Evolutionary conservation across 805 yeast species (phyloP), one percentile per base, ranked within the genome.

Genomic region (Candida incommunis): DNA sequence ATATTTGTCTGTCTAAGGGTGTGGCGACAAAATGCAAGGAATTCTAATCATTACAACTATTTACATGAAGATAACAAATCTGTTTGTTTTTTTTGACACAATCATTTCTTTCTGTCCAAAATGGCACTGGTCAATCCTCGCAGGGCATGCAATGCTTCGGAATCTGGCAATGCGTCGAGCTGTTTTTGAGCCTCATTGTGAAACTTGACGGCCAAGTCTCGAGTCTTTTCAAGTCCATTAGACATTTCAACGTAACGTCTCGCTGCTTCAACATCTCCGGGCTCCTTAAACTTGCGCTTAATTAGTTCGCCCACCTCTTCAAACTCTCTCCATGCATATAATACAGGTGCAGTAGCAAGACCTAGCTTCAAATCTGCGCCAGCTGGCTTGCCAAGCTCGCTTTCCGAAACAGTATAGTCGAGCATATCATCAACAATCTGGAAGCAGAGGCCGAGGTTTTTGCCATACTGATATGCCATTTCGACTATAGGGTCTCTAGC

Each of bases 401-500:
- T 76, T 18, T 85, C 84, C 24, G 88, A 77, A n/a, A 86, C 79
- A 0, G 96, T 86, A 62, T 85, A 92, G 64, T 92, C 98, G 51
- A 92, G 72, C 80, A 90, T 78, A 63, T 92, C 98, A 64, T 92
- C 98, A 18, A 92, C 94, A 48, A 92, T 73, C 66, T 90, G 98
- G 73, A 92, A 92, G 59, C 96, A 92, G 34, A 92, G 72, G 0
- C 98, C 98, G 46, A 92, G 68, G 61, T 88, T 87, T 53, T 94
- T 74, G 42, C 98, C 98, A 62, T 83, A 92, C 54, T 83, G 80
- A 63, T 90, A 92, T 55, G 94, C 81, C 48, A 80, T 73, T 48
- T 92, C 96, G 44, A 88, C 77, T n/a, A 84, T 71, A 15, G 70
- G 65, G 31, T 77, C 81, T 43, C 78, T 66, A 40, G 92, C 82